A percentile compares a stretch with the other conserved stretches of the same genome.
phyloP scores from a whole-genome alignment of 306 rosid genomes.

The Coriaria nepalensis region DNA sequence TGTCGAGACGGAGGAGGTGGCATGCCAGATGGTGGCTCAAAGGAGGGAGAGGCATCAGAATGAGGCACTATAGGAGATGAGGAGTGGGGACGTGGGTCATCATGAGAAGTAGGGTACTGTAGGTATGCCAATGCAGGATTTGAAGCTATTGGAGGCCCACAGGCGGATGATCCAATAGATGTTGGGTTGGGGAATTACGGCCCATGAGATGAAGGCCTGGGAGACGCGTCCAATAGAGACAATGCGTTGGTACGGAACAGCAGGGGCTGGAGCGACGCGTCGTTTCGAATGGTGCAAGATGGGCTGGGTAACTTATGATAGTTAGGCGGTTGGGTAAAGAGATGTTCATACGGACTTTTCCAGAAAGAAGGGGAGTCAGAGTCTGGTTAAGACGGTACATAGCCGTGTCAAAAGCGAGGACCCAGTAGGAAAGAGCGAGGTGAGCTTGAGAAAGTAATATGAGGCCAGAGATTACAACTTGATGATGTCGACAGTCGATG shows the following conservation, averaged over 20 bases:
- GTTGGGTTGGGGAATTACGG: too few species aligned
- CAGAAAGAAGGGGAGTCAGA: not conserved
- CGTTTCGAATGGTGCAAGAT: too few species aligned
- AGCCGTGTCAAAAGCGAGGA: not conserved
- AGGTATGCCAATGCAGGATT: too few species aligned
- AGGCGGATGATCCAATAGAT: too few species aligned
- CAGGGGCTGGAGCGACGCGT: not conserved
- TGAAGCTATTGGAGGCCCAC: too few species aligned
- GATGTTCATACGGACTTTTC: not conserved
- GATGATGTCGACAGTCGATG: not conserved
- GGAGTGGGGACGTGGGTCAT: too few species aligned
- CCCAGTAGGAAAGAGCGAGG: not conserved
- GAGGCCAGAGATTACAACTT: not conserved
- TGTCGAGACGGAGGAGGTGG: not conserved
- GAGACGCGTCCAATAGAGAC: not conserved
- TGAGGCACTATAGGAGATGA: too few species aligned
- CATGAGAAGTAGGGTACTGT: too few species aligned
- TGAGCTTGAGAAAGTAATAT: not conserved
- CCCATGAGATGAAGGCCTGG: too few species aligned
- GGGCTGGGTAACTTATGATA: not conserved
- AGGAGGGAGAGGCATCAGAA: not conserved
- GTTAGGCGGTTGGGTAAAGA: not conserved
- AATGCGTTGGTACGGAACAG: not conserved
- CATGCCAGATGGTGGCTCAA: too few species aligned
- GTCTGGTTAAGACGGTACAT: not conserved